These are phyloP conservation scores for Scheffersomyces titani DNA, from an alignment of 1,139 yeast species.

Conservation along the genomic window DNA sequence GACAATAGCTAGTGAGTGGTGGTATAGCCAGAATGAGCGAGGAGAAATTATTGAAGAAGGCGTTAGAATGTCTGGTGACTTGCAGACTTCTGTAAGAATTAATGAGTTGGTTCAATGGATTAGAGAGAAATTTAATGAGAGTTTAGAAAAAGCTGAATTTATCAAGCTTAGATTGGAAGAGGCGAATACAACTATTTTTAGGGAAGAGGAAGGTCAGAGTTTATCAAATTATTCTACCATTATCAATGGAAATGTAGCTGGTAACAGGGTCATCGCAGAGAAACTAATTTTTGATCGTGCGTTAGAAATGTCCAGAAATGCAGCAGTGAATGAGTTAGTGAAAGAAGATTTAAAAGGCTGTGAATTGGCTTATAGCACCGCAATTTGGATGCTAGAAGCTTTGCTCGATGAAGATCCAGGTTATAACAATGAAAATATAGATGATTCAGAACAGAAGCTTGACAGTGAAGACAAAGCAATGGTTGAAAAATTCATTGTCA, in stretches of 20 bases:
- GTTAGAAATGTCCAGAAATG: conserved; percentile 84
- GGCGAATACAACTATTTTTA: conserved; percentile 37
- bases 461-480: conserved; percentile 72
- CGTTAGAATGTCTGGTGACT: conserved; percentile 6
- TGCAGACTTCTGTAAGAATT: conserved; percentile 43
- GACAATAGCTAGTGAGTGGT: conserved; percentile 85
- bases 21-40: conserved; percentile 55
- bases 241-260: conserved; percentile 7
- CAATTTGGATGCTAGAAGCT: conserved; percentile 94
- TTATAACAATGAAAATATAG: conserved; percentile 22
- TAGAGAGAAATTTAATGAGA: conserved; percentile 83
- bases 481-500: conserved; percentile 74
- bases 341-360: conserved; percentile 78
- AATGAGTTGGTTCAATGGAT: conserved; percentile 92
- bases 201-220: conserved; percentile 7
- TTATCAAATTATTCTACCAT: conserved; percentile 2
- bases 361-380: conserved; percentile 85
- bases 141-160: conserved; percentile 84
- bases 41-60: conserved; percentile 29
- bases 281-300: conserved; percentile 90
- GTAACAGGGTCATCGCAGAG: conserved; percentile 61
- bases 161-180: conserved; percentile 59
- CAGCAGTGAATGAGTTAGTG: conserved; percentile 83
- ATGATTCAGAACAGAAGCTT: conserved; percentile 31
- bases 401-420: conserved; percentile 57